Percentiles rank a stretch among this genome's conserved stretches.
Evolutionary conservation across 1,139 yeast genomes (phyloP).

Genomic region (Protomyces gravidus): DNA sequence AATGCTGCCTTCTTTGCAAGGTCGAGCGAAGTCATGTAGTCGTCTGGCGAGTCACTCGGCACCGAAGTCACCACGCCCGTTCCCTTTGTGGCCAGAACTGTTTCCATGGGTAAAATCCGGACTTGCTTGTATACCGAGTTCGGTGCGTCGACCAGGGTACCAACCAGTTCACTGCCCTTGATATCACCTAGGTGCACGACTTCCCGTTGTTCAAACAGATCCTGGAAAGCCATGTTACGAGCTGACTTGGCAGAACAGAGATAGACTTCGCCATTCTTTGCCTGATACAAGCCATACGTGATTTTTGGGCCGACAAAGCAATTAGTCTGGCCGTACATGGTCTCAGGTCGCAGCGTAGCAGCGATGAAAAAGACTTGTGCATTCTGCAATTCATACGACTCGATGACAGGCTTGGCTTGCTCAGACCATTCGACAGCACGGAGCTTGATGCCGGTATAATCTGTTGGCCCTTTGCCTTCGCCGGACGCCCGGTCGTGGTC

Average conservation of each 20-base stretch:
- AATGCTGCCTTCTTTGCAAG: slow-evolving; percentile 86
- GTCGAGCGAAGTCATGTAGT: slow-evolving; percentile 78
- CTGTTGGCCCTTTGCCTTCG: slow-evolving; percentile 96
- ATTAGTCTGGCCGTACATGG: slow-evolving; percentile 98
- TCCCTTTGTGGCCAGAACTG: slow-evolving; percentile 90
- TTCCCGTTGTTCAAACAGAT: slow-evolving; percentile 85
- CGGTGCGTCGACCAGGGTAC: slow-evolving; percentile 85
- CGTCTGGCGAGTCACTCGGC: slow-evolving; percentile 98
- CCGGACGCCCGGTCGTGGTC: slow-evolving; percentile 98
- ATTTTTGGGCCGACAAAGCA: slow-evolving; percentile 96
- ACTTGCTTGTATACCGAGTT: slow-evolving; percentile 65
- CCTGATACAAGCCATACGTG: slow-evolving; percentile 84
- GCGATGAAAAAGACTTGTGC: slow-evolving; percentile 82
- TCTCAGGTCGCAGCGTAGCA: slow-evolving; percentile 97
- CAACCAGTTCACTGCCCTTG: slow-evolving; percentile 71
- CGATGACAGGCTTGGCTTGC: slow-evolving; percentile 52
- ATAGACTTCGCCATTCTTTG: slow-evolving; percentile 62
- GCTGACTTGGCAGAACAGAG: slow-evolving; percentile 95
- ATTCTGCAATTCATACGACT: slow-evolving; percentile 42
- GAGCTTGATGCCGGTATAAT: slow-evolving; percentile 89
- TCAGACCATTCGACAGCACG: slow-evolving; percentile 57
- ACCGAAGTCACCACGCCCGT: slow-evolving; percentile 99
- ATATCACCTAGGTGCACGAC: slow-evolving; percentile 59
- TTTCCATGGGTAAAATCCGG: slow-evolving; percentile 94
- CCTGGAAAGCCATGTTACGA: slow-evolving; percentile 95